A percentile compares a stretch with the other conserved stretches of the same genome.
Evolutionary conservation across 78 protist genomes (phyloP).

Genomic region (Dictyostelium purpureum): DNA sequence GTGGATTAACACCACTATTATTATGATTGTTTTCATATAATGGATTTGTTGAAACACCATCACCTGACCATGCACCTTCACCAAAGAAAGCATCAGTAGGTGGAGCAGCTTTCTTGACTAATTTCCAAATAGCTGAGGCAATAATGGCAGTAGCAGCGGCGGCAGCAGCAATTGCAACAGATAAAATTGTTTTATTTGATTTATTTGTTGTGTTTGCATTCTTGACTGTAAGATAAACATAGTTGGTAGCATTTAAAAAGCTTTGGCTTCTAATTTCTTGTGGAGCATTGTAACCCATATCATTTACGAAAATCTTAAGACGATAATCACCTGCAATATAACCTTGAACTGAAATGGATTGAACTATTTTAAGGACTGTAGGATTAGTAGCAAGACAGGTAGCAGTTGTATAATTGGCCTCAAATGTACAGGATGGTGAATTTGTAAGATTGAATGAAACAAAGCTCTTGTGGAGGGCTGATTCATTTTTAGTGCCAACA

Average conservation of each 20-base stretch:
- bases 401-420: not conserved
- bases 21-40: not conserved
- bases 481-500: not conserved
- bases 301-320: constrained; percentile 6
- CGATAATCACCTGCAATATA: not conserved
- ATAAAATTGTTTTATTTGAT: constrained; percentile 36
- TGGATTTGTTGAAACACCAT: constrained; percentile 23
- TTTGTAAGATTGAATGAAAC: no score
- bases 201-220: not conserved
- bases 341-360: not conserved
- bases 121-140: constrained; percentile 30
- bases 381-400: not conserved
- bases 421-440: not conserved
- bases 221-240: not conserved
- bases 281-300: constrained; percentile 5
- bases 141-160: constrained; percentile 1
- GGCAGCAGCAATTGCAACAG: constrained; percentile 58
- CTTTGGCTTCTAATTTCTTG: not conserved
- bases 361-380: not conserved
- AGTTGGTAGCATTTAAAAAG: not conserved
- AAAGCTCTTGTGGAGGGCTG: no score
- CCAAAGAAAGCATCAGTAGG: constrained; percentile 73
- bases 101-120: constrained; percentile 30
- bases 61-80: constrained; percentile 22
- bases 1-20: constrained; percentile 26